A percentile compares a stretch with the other conserved stretches of the same genome.
These are phyloP conservation scores for Aschersonia sp. DNA, from an alignment of 2,329 filamentous ascomycete species.

Conservation along the genomic window DNA sequence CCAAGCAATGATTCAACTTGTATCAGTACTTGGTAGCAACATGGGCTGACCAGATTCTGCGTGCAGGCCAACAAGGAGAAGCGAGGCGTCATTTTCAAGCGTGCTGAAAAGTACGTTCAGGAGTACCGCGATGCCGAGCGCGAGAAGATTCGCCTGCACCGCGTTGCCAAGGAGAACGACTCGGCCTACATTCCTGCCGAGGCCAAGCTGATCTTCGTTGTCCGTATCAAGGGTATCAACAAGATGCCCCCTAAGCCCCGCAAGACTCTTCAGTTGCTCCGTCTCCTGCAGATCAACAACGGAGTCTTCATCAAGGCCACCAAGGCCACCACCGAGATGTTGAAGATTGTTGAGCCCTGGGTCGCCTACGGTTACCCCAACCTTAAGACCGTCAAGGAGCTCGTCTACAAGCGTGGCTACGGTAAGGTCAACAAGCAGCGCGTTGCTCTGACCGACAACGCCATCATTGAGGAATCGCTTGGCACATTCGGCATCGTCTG, in stretches of 20 bases:
- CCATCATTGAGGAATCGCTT: conserved; percentile 90
- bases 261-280: conserved; percentile 99
- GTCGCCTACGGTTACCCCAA: conserved; percentile 99
- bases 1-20: conserved; percentile 11
- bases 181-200: conserved; percentile 90
- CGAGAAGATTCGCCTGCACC: conserved; percentile 89
- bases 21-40: conserved; percentile 18
- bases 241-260: conserved; percentile 99
- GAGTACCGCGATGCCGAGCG: conserved; percentile 98
- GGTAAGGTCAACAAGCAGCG: conserved; percentile 99
- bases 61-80: conserved; percentile 92
- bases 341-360: conserved; percentile 97
- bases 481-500: conserved; percentile 99
- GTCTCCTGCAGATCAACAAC: conserved; percentile 99
- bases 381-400: conserved; percentile 97
- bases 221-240: conserved; percentile 99
- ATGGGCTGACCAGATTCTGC: conserved; percentile 12
- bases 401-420: conserved; percentile 99
- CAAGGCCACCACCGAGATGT: conserved; percentile 95
- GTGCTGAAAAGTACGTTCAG: conserved; percentile 98
- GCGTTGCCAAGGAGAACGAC: conserved; percentile 81
- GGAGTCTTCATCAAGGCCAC: conserved; percentile 95
- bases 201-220: conserved; percentile 90
- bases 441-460: conserved; percentile 89
- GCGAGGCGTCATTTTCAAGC: conserved; percentile 98